Base-by-base conservation (phyloP, 352 stramenopile genomes). In the Peronospora farinosa region DNA sequence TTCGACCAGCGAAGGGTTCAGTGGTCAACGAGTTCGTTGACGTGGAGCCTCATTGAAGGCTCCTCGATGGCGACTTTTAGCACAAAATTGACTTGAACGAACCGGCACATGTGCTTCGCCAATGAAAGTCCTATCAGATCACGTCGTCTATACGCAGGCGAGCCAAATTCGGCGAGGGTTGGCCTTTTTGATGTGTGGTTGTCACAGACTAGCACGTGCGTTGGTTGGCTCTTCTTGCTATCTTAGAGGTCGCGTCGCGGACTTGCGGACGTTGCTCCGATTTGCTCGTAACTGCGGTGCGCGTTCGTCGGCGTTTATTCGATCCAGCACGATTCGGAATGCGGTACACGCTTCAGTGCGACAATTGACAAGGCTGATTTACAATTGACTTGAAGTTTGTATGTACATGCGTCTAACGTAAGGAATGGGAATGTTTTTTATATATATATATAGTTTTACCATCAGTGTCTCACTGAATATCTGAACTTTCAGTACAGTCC, bases 201-300 rank as follows among this genome's bases (percentile, higher is more conserved):
- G 35, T 40, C 35, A 40, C 35, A 40, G n/a, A 17, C 35, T 12
- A 40, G 50, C 38, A 60, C 52, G 52, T 53, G 47, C 52, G 52
- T 33, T 46, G 38, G 38, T 48, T 60, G 52, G 52, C 52, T 49
- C 38, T 60, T 60, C 49, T 56, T 31, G 23, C 19, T 37, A n/a
- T 16, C 32, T 7, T 40, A 49, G 31, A 28, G 40, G 48, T 56
- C 21, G 44, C 47, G 19, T 7, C 6, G 32, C 28, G 28, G n/a
- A 32, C 28, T 32, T 30, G 4, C 6, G 11, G 45, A 19, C 11
- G 37, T 47, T 46, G 47, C 47, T 17, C 28, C 11, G 30, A 28
- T n/a, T n/a, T 54, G 39, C 28, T 11, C 25, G 47, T 30, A 42
- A 31, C 32, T 48, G 39, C 52, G 52, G 21, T 40, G 52, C 37